phyloP scores from a whole-genome alignment of 2,329 filamentous ascomycete genomes.

The Aspergillus oerlinghausenensis region DNA sequence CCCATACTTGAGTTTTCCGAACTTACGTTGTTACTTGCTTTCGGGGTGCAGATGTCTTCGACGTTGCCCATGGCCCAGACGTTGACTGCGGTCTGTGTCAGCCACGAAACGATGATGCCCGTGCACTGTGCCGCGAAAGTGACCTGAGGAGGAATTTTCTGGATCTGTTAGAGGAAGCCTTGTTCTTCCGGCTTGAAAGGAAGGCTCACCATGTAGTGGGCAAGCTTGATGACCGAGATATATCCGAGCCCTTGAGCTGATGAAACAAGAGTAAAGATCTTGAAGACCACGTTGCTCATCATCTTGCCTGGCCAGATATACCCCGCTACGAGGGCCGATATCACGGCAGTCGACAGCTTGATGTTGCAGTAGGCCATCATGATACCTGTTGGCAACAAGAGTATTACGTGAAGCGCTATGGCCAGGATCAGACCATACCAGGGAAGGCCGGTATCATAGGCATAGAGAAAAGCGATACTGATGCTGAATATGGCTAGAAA shows the following conservation, averaged over 20 bases:
- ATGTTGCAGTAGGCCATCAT: constrained; percentile 17
- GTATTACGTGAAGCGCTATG: constrained; percentile 9
- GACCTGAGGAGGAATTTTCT: constrained; percentile 37
- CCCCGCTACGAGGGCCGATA: constrained; percentile 20
- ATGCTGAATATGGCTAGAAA: constrained; percentile 45
- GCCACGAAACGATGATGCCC: constrained; percentile 43
- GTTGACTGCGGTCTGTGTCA: constrained; percentile 43
- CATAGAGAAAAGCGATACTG: constrained; percentile 30
- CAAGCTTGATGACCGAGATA: constrained; percentile 27
- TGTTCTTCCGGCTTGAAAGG: not conserved
- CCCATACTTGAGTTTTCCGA: not conserved
- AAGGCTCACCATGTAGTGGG: constrained; percentile 18
- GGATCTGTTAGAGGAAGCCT: constrained; percentile 20
- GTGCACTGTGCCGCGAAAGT: constrained; percentile 47
- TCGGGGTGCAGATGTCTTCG: constrained; percentile 45
- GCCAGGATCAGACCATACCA: constrained; percentile 17
- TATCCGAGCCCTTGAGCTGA: constrained; percentile 20
- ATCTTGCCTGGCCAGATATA: constrained; percentile 28
- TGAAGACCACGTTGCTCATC: constrained; percentile 26
- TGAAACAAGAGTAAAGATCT: constrained; percentile 23
- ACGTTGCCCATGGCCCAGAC: constrained; percentile 45
- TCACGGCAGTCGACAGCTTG: constrained; percentile 9
- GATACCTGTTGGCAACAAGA: constrained; percentile 15
- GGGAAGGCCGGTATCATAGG: constrained; percentile 40
- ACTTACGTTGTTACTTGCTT: constrained; percentile 42